A percentile compares a stretch with the other conserved stretches of the same genome.
phyloP scores from a whole-genome alignment of 2,329 filamentous ascomycete genomes.

The Golovinomyces cichoracearum region DNA sequence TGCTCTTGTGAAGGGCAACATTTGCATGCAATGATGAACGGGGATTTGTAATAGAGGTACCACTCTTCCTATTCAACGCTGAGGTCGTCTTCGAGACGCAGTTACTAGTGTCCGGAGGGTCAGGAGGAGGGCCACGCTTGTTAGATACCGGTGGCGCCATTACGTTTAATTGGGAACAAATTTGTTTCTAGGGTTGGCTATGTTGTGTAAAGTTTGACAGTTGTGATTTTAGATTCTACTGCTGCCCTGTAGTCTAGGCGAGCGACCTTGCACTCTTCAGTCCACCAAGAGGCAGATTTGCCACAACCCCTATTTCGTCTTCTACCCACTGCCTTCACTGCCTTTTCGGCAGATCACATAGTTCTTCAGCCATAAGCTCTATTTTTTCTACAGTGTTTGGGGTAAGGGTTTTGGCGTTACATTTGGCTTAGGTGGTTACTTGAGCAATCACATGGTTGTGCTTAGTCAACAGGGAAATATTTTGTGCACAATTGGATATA shows the following conservation, averaged over 20 bases:
- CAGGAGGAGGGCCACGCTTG: too few relatives aligned
- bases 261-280: background rate
- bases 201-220: background rate
- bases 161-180: background rate
- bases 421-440: too few relatives aligned
- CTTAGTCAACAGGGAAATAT: too few relatives aligned
- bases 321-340: background rate
- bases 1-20: background rate
- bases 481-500: too few relatives aligned
- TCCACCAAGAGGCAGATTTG: background rate
- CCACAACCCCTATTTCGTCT: background rate
- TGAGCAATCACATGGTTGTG: too few relatives aligned
- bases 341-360: background rate
- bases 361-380: background rate
- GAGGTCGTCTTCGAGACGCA: background rate
- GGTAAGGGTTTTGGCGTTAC: too few relatives aligned
- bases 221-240: too few relatives aligned
- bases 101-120: too few relatives aligned
- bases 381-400: background rate
- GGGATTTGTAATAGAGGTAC: conserved; percentile 1
- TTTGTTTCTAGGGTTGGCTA: background rate
- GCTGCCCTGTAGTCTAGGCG: background rate
- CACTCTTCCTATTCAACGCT: background rate
- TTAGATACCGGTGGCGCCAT: background rate
- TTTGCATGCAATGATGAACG: background rate